These are phyloP conservation scores for Neolentinus lepideus DNA, from an alignment of 1,284 basidiomycete genomes.

Conservation along the genomic window DNA sequence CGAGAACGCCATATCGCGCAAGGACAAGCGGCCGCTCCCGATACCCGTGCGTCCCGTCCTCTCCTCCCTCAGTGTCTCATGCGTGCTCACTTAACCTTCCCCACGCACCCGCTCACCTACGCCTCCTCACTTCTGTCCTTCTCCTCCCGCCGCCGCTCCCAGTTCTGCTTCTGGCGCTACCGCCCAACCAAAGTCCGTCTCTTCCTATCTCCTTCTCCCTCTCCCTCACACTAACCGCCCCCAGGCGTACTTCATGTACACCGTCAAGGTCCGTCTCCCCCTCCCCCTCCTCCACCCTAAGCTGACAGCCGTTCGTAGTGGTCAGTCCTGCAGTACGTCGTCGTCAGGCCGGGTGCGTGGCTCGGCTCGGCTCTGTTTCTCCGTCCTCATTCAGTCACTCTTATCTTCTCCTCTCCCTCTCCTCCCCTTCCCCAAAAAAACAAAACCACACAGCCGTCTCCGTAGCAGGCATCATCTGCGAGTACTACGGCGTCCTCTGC, in stretches of 20 bases:
- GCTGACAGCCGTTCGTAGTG: slow-evolving; percentile 36
- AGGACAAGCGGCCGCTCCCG: slow-evolving; percentile 74
- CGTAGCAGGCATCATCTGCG: slow-evolving; percentile 70
- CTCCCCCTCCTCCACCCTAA: neutral
- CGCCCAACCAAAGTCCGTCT: slow-evolving; percentile 56
- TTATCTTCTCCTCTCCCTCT: no score
- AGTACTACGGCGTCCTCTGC: slow-evolving; percentile 64
- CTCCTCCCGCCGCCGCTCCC: no score
- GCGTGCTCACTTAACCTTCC: no score
- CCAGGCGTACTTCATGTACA: slow-evolving; percentile 76
- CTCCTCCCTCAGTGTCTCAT: no score
- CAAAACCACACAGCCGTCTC: slow-evolving; percentile 31
- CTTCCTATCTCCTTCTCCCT: neutral
- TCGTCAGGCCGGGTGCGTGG: slow-evolving; percentile 61
- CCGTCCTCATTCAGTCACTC: no score
- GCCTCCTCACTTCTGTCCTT: no score
- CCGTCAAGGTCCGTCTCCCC: slow-evolving; percentile 54
- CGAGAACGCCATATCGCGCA: slow-evolving; percentile 61
- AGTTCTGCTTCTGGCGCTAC: slow-evolving; percentile 74
- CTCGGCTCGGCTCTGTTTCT: no score
- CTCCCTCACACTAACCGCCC: slow-evolving; percentile 16
- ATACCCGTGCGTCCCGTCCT: slow-evolving; percentile 46
- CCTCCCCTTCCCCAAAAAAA: no score
- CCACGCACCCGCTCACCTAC: no score
- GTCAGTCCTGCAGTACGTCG: slow-evolving; percentile 79